Evolutionary conservation across 805 yeast genomes (phyloP).

Genomic region (Nakazawaea populi): DNA sequence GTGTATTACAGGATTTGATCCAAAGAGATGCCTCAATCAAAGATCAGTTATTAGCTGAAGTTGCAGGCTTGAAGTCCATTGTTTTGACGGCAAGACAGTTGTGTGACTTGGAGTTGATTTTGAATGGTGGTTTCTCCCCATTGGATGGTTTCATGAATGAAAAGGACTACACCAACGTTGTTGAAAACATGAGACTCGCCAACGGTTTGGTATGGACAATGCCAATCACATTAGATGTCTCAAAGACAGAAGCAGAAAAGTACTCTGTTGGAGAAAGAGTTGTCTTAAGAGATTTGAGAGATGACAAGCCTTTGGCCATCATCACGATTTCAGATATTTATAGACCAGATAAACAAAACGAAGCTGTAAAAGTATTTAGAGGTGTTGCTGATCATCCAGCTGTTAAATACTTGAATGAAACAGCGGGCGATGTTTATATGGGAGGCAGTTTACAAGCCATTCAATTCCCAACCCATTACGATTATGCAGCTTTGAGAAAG

Average conservation of each 20-base stretch:
- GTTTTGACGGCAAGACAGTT: conserved; percentile 79
- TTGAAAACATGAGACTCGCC: conserved; percentile 60
- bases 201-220: conserved; percentile 84
- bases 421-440: conserved; percentile 77
- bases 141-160: conserved; percentile 60
- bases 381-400: conserved; percentile 99
- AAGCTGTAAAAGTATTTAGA: conserved; percentile 84
- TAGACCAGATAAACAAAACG: conserved; percentile 71
- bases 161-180: conserved; percentile 65
- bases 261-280: conserved; percentile 55
- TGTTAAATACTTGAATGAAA: conserved; percentile 59
- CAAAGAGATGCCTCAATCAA: conserved; percentile 70
- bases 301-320: conserved; percentile 73
- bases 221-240: conserved; percentile 85
- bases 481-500: conserved; percentile 79
- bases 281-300: conserved; percentile 75
- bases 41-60: conserved; percentile 51
- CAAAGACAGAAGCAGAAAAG: conserved; percentile 39
- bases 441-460: conserved; percentile 89
- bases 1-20: conserved; percentile 76
- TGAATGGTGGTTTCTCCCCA: conserved; percentile 94
- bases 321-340: conserved; percentile 75
- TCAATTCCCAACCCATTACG: conserved; percentile 81
- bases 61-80: conserved; percentile 40
- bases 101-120: conserved; percentile 86